phyloP scores from a whole-genome alignment of 2,329 filamentous ascomycete species.

The Fusarium cyanostomum region DNA sequence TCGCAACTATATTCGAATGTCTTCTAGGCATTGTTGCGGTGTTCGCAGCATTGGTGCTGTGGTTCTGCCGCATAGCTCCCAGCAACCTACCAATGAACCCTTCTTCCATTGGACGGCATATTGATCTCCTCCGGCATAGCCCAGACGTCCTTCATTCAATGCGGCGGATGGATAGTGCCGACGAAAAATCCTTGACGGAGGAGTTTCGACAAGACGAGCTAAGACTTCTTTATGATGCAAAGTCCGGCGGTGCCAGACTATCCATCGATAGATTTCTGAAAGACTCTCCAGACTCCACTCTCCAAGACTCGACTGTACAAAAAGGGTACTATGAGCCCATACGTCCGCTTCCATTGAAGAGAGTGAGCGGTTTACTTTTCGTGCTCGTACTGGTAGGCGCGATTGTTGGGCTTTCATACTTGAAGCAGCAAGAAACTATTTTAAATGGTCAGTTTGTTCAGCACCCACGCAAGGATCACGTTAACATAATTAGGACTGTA shows the following conservation, averaged over 20 bases:
- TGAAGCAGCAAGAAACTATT: conserved; percentile 36
- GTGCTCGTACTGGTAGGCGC: conserved; percentile 14
- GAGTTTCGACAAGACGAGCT: conserved; percentile 26
- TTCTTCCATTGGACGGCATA: conserved; percentile 35
- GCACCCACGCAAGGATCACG: not conserved
- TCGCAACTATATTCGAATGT: conserved; percentile 45
- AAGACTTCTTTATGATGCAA: conserved; percentile 13
- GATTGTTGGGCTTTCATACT: conserved; percentile 27
- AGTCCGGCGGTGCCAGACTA: too few relatives aligned
- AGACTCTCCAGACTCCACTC: not conserved
- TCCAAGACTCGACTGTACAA: not conserved
- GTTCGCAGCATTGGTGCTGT: conserved; percentile 9
- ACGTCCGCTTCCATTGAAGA: conserved; percentile 33
- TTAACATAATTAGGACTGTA: conserved; percentile 41
- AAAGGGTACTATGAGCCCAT: conserved; percentile 41
- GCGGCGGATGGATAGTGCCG: conserved; percentile 3
- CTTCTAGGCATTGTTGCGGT: conserved; percentile 39
- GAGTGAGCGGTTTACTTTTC: conserved; percentile 29
- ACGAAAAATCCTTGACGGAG: conserved; percentile 14
- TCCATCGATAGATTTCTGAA: not conserved
- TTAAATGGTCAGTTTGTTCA: conserved; percentile 35
- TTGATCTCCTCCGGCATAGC: conserved; percentile 34
- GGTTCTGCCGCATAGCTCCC: not conserved
- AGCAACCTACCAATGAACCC: conserved; percentile 41
- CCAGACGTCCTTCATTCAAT: conserved; percentile 8